A percentile compares a stretch with the other conserved stretches of the same genome.
phyloP scores from a whole-genome alignment of 2,329 filamentous ascomycete genomes.

The Fusarium hostae region DNA sequence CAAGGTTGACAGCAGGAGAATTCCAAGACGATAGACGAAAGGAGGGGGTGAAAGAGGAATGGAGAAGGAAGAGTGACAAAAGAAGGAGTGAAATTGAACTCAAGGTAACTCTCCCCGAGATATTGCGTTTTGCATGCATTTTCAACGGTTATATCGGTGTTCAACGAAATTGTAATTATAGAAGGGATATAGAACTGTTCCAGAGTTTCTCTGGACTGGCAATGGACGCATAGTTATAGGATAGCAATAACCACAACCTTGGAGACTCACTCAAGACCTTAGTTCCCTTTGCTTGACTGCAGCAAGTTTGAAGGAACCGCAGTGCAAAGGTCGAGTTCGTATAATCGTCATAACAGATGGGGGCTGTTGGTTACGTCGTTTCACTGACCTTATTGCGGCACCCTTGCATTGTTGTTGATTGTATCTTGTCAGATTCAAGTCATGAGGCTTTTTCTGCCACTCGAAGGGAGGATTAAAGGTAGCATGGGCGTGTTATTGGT shows the following conservation, averaged over 20 bases:
- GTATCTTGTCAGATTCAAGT: not conserved
- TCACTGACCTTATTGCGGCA: not conserved
- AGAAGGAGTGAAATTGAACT: not conserved
- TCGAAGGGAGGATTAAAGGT: not conserved
- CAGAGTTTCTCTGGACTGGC: not conserved
- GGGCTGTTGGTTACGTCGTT: not conserved
- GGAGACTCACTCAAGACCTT: no score
- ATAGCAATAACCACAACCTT: no score
- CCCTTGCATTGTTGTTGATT: not conserved
- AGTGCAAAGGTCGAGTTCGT: not conserved
- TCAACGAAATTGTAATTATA: not conserved
- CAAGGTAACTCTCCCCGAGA: slow-evolving; percentile 3
- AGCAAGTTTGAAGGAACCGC: not conserved
- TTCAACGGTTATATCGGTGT: not conserved
- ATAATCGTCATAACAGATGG: not conserved
- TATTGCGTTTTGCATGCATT: not conserved
- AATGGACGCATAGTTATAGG: not conserved
- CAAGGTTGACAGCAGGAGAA: no score
- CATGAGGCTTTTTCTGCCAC: not conserved
- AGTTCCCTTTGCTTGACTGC: no score
- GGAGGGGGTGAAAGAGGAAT: not conserved
- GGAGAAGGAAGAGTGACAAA: not conserved
- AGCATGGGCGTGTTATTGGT: not conserved
- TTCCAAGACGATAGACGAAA: not conserved
- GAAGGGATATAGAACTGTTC: not conserved